Evolutionary conservation across 495 filamentous ascomycete genomes (phyloP).

Genomic region (Aspergillus homomorphus): DNA sequence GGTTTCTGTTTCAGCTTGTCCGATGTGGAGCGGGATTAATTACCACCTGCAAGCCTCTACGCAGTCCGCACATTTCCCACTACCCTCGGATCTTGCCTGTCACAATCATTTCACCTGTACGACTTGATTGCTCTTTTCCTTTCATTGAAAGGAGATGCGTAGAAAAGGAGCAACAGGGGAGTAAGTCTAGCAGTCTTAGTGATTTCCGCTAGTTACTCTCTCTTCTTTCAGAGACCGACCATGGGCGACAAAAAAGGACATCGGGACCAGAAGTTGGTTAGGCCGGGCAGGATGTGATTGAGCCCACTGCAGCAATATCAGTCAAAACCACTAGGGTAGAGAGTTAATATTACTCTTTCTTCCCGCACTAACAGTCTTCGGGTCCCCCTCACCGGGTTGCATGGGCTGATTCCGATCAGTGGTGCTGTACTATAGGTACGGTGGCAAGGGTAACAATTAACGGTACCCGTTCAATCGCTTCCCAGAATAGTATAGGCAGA

Average conservation of each 20-base stretch:
- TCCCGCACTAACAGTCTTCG: not conserved
- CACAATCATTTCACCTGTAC: not conserved
- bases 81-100: not conserved
- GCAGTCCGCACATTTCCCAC: not conserved
- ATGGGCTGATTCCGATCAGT: not conserved
- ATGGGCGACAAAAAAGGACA: too few species aligned
- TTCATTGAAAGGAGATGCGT: too few species aligned
- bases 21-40: slow-evolving; percentile 8
- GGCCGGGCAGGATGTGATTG: too few species aligned
- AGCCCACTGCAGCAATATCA: not conserved
- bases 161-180: too few species aligned
- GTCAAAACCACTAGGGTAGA: too few species aligned
- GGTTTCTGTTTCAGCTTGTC: slow-evolving; percentile 16
- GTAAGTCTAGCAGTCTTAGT: too few species aligned
- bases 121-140: not conserved
- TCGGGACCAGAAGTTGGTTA: too few species aligned
- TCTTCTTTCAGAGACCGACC: too few species aligned
- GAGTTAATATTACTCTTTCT: too few species aligned
- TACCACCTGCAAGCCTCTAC: not conserved
- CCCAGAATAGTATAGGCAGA: not conserved
- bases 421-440: not conserved
- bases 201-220: too few species aligned
- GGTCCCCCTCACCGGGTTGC: not conserved
- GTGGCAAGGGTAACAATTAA: not conserved
- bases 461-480: not conserved